Percentiles rank a stretch among this genome's conserved stretches.
phyloP scores from a whole-genome alignment of 192 early-diverging fungal genomes.

The Chytriomyces sp. region DNA sequence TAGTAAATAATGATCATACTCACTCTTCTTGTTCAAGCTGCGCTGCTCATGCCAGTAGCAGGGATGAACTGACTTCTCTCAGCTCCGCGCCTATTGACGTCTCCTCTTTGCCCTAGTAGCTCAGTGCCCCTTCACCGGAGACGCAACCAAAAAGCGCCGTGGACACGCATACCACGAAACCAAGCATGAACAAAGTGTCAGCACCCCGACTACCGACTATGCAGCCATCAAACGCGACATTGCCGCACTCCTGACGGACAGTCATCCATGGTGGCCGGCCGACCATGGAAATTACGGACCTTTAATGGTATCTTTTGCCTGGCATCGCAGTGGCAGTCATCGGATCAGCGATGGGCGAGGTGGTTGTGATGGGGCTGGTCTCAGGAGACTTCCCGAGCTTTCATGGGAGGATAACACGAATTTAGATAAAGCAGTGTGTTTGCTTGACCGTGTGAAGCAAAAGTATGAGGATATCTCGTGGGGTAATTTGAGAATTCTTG shows the following conservation, averaged over 20 bases:
- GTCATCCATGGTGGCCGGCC: conserved; percentile 34
- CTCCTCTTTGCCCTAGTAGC: no score
- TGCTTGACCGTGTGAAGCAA: conserved; percentile 75
- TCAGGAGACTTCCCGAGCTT: conserved; percentile 49
- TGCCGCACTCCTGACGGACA: conserved; percentile 6
- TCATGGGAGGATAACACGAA: conserved; percentile 78
- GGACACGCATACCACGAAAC: no score
- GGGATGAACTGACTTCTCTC: no score
- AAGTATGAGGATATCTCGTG: conserved; percentile 78
- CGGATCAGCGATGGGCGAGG: conserved; percentile 61
- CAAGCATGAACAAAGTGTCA: neutral
- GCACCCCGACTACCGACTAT: conserved; percentile 14
- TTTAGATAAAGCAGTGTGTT: conserved; percentile 71
- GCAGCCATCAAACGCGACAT: conserved; percentile 25
- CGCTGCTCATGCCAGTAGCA: no score
- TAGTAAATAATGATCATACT: no score
- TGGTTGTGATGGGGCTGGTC: conserved; percentile 73
- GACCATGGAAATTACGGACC: conserved; percentile 73
- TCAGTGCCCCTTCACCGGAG: no score
- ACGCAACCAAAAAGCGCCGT: no score
- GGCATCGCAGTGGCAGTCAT: conserved; percentile 84
- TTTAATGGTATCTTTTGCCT: conserved; percentile 80
- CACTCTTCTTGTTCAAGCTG: no score
- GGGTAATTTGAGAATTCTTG: conserved; percentile 81
- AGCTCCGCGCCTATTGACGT: no score